Percentiles rank a stretch among this genome's conserved stretches.
phyloP scores from a whole-genome alignment of 2,329 filamentous ascomycete species.

The Ophiostoma pallidulum region DNA sequence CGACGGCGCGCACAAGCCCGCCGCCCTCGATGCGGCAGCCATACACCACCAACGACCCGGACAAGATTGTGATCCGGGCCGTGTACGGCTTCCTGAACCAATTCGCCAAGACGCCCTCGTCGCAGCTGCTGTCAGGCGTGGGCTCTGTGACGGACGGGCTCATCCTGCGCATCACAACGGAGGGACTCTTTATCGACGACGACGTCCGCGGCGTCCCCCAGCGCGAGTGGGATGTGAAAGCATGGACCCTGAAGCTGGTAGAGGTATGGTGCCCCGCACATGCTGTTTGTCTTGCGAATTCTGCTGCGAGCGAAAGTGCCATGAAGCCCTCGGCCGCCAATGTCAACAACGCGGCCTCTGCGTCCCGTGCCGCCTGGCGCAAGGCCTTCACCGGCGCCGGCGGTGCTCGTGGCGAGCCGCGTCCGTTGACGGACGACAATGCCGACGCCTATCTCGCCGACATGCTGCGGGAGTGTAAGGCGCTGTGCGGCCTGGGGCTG shows the following conservation, averaged over 20 bases:
- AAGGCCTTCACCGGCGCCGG: slow-evolving; percentile 31
- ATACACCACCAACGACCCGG: slow-evolving; percentile 80
- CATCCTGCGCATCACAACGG: slow-evolving; percentile 83
- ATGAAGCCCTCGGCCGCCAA: slow-evolving; percentile 29
- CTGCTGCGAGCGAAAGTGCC: slow-evolving; percentile 28
- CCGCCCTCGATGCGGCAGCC: slow-evolving; percentile 68
- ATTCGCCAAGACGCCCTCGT: slow-evolving; percentile 80
- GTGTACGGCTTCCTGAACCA: slow-evolving; percentile 90
- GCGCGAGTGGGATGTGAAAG: slow-evolving; percentile 97
- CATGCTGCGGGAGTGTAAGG: slow-evolving; percentile 55
- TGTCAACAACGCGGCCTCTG: slow-evolving; percentile 34
- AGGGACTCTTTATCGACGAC: slow-evolving; percentile 95
- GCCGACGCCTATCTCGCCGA: slow-evolving; percentile 55
- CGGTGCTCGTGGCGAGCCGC: slow-evolving; percentile 37
- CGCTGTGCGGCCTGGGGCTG: slow-evolving; percentile 48
- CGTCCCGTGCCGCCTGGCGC: slow-evolving; percentile 38
- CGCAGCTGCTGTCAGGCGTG: slow-evolving; percentile 76
- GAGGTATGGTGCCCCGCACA: slow-evolving; percentile 76
- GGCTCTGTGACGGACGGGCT: slow-evolving; percentile 84
- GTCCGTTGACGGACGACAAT: slow-evolving; percentile 51
- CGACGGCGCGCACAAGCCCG: slow-evolving; percentile 73
- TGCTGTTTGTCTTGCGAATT: slow-evolving; percentile 38
- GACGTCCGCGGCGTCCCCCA: slow-evolving; percentile 86
- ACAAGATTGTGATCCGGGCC: slow-evolving; percentile 91
- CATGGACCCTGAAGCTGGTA: slow-evolving; percentile 88